phyloP scores from a whole-genome alignment of 1,139 yeast species.

The Debaryomycetaceae sp. region DNA sequence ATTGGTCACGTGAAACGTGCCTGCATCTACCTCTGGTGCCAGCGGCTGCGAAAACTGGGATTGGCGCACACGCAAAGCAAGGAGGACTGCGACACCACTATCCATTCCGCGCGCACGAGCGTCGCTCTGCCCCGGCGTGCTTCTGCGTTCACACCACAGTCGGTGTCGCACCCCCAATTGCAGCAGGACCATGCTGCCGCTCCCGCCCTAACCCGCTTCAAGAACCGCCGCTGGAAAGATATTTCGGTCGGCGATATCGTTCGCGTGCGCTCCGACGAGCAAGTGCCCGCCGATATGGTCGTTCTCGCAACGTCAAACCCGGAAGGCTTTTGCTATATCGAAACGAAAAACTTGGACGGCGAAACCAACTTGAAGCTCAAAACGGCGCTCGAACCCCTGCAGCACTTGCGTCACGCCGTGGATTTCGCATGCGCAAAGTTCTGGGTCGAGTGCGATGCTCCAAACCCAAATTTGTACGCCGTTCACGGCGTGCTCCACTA shows the following conservation, averaged over 20 bases:
- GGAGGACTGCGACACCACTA: constrained; percentile 24
- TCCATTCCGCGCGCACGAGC: constrained; percentile 23
- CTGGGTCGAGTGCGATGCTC: constrained; percentile 87
- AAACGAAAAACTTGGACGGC: constrained; percentile 92
- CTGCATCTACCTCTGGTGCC: constrained; percentile 19
- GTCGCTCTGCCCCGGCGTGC: background rate
- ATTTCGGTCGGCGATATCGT: constrained; percentile 84
- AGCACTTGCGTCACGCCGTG: constrained; percentile 46
- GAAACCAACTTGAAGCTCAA: constrained; percentile 87
- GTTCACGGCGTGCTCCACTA: constrained; percentile 79
- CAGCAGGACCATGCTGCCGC: constrained; percentile 10
- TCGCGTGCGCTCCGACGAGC: constrained; percentile 77
- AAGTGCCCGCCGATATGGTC: constrained; percentile 85
- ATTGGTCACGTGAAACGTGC: constrained; percentile 14
- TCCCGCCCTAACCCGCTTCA: constrained; percentile 23
- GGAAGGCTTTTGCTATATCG: constrained; percentile 88
- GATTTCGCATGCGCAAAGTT: constrained; percentile 70
- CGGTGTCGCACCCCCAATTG: constrained; percentile 24
- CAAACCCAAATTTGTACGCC: constrained; percentile 72
- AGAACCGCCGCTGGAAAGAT: constrained; percentile 76
- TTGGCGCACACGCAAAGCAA: constrained; percentile 16
- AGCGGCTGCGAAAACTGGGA: constrained; percentile 17
- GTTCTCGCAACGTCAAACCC: constrained; percentile 72
- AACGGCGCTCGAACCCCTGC: constrained; percentile 52
- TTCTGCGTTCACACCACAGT: constrained; percentile 4